These are phyloP conservation scores for Phialophora macrospora DNA, from an alignment of 2,329 filamentous ascomycete genomes.

Conservation along the genomic window DNA sequence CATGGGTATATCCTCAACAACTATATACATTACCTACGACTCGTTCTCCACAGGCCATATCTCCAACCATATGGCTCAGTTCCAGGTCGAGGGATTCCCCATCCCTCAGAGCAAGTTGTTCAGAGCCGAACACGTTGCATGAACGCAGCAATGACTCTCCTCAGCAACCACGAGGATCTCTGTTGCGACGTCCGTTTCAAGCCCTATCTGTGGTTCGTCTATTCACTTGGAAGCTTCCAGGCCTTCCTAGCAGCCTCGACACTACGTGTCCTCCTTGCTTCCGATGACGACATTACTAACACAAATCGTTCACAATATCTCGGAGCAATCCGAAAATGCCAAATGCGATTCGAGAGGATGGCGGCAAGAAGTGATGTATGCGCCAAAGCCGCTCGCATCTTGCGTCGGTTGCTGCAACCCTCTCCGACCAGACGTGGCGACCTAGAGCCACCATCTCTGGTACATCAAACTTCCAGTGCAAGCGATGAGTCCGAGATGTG, in stretches of 20 bases:
- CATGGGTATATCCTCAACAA: constrained; percentile 50
- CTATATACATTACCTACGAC: constrained; percentile 47
- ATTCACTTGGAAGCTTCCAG: constrained; percentile 49
- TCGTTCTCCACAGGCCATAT: constrained; percentile 47
- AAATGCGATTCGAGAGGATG: constrained; percentile 44
- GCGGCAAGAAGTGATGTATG: constrained; percentile 46
- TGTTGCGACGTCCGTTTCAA: constrained; percentile 43
- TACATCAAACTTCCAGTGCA: constrained; percentile 7
- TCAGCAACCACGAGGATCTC: constrained; percentile 45
- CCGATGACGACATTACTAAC: constrained; percentile 23
- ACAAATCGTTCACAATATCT: constrained; percentile 43
- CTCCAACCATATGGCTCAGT: constrained; percentile 41
- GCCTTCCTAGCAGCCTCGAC: constrained; percentile 49
- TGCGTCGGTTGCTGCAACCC: constrained; percentile 34
- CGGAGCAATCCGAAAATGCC: constrained; percentile 40
- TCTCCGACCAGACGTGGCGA: background rate
- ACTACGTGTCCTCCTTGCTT: constrained; percentile 38
- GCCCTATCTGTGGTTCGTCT: constrained; percentile 50
- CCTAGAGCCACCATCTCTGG: background rate
- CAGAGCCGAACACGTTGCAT: constrained; percentile 44
- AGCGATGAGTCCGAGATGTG: constrained; percentile 14
- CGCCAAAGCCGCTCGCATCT: constrained; percentile 45
- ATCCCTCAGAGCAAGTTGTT: constrained; percentile 37
- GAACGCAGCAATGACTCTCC: constrained; percentile 43
- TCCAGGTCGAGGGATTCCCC: constrained; percentile 40